These are phyloP conservation scores for Magnolia sinica DNA, from an alignment of 164 flowering plant species.

Conservation along the genomic window DNA sequence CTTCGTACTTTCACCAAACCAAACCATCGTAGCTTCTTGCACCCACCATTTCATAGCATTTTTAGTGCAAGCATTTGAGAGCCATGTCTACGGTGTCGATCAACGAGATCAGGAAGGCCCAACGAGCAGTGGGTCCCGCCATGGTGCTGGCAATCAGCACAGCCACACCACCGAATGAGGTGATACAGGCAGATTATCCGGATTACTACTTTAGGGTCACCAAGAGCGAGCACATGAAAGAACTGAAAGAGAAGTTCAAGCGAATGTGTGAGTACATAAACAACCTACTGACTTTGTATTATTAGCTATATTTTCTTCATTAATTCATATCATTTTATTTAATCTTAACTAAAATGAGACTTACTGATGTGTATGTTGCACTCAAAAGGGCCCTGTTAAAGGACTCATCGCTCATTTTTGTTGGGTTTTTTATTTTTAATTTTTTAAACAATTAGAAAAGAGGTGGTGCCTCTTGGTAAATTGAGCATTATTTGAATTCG, in stretches of 20 bases:
- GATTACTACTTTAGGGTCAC: constrained; percentile 1
- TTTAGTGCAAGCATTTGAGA: background rate
- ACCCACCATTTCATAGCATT: background rate
- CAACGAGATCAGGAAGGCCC: constrained; percentile 13
- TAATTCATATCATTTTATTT: background rate
- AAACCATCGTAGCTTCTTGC: background rate
- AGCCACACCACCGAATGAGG: background rate
- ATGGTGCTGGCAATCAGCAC: background rate
- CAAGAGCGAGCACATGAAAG: background rate
- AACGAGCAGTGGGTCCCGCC: background rate
- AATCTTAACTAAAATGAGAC: background rate
- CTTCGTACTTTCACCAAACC: background rate
- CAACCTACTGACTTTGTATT: background rate
- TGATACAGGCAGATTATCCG: background rate
- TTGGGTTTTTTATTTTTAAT: too few relatives aligned
- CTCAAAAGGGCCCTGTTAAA: background rate
- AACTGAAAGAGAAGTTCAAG: background rate
- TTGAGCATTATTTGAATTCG: too few relatives aligned
- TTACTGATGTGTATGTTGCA: background rate
- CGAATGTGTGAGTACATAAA: background rate
- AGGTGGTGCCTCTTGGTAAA: too few relatives aligned
- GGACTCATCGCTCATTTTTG: too few relatives aligned
- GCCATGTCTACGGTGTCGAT: background rate
- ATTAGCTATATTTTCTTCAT: background rate
- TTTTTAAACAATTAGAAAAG: too few relatives aligned